Evolutionary conservation across 495 filamentous ascomycete species (phyloP), one percentile per base, ranked within the genome.

Genomic region (Xylaria grammica): DNA sequence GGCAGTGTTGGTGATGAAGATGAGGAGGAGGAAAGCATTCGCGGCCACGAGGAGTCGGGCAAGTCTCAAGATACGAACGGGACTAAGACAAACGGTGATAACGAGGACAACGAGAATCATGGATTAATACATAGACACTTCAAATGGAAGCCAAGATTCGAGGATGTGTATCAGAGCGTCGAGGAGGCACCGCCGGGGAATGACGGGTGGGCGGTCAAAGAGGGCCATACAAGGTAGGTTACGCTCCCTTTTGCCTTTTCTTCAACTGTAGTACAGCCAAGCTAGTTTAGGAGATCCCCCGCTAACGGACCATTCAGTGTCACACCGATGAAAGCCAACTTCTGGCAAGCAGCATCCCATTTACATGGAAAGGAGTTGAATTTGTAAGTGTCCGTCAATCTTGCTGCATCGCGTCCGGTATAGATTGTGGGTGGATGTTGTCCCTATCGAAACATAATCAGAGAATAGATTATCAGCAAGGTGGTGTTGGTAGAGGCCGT

Each of bases 171-270:
- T 74, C 84, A 87, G 65, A 93, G 89, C 56, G 92, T 97, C 27
- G 89, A 95, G 66, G 86, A 91, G 62, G 86, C 87, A 59, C 79
- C 78, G 52, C 90, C 92, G 17, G 95, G 95, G 24, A 96, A 94
- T 75, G 95, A 99, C 81, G 95, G 95, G 38, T 97, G 94, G 95
- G 89, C 87, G 15, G 90, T 99, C 13, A 90, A 90, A 75, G 88
- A 94, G 74, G 90, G 92, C 45, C 89, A 90, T 78, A 93, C 93
- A 5, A 97, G 93, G 93, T 96, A 76, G 69, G 82, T 82, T 44
- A 9, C 20, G 45, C 36, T 49, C 9, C 46, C 48, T 9, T 29
- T 65, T 38, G 17, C 24, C 13, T 44, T 15, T 20, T 20, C 19
- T 48, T 3, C 45, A 42, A 42, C 36, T 63, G 29, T 34, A 22